Conservation (phyloP, 176 grass and related monocot species). For the Cocos nucifera region DNA sequence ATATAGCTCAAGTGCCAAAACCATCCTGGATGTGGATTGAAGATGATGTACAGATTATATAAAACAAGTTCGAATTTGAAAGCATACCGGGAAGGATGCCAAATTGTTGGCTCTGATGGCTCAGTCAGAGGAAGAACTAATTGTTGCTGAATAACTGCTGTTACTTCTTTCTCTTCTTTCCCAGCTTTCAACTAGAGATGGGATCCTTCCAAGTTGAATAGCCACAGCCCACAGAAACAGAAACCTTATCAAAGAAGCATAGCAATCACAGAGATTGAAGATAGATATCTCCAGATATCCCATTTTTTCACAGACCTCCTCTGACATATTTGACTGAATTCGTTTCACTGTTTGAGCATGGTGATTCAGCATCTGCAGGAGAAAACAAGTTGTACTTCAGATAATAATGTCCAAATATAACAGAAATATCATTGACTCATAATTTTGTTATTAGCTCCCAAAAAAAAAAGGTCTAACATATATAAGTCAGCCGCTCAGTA, state of each 20-base stretch:
- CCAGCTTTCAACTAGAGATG: conserved; percentile 75
- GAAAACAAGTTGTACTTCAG: conserved; percentile 14
- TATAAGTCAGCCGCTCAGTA: no score
- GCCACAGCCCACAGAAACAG: conserved; percentile 56
- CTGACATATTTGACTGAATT: conserved; percentile 48
- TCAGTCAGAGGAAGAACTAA: conserved; percentile 6
- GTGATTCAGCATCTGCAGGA: conserved; percentile 48
- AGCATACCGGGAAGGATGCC: no score
- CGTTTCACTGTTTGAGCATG: conserved; percentile 55
- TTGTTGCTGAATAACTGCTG: conserved; percentile 28
- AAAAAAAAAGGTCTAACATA: no score
- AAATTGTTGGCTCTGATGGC: no score
- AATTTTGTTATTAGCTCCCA: no score
- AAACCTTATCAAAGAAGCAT: conserved; percentile 20
- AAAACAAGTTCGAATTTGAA: no score
- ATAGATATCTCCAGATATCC: not conserved
- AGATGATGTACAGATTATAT: no score
- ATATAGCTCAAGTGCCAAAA: no score
- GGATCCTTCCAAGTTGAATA: conserved; percentile 78
- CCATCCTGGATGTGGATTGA: no score
- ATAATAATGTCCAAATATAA: not conserved
- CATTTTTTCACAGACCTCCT: conserved; percentile 49
- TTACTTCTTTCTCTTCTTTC: conserved; percentile 68
- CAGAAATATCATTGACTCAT: no score
- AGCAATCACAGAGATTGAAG: not conserved